Percentiles rank a stretch among this genome's conserved stretches.
These are phyloP conservation scores for Plasmodium gaboni DNA, from an alignment of 169 alveolate species.

Conservation along the genomic window DNA sequence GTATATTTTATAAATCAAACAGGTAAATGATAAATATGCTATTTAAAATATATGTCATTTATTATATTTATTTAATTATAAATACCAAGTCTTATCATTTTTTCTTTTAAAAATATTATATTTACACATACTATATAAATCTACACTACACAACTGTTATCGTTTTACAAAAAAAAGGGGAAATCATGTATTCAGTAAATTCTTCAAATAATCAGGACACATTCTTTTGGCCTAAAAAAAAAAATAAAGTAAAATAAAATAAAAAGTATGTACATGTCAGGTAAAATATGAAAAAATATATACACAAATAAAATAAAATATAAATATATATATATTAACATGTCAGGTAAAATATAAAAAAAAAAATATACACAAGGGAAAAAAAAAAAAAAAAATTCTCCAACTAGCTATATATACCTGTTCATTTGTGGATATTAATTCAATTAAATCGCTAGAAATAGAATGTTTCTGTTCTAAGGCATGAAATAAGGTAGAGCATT, in stretches of 20 bases:
- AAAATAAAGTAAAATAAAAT: constrained; percentile 5
- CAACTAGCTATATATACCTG: constrained; percentile 35
- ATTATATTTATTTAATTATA: too few species aligned
- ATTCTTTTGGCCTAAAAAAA: constrained; percentile 62
- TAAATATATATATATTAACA: neutral
- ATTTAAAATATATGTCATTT: too few species aligned
- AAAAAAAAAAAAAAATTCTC: neutral
- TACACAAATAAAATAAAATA: neutral
- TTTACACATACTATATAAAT: too few species aligned
- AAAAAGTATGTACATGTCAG: neutral
- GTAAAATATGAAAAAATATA: neutral
- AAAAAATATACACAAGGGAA: neutral
- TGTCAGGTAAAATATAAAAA: neutral
- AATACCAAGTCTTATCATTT: too few species aligned
- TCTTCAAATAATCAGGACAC: constrained; percentile 76
- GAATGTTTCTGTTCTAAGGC: constrained; percentile 63
- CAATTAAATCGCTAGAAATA: constrained; percentile 44
- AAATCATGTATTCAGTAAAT: constrained; percentile 44
- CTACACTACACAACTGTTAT: too few species aligned
- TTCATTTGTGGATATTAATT: constrained; percentile 65
- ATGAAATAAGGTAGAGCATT: constrained; percentile 47
- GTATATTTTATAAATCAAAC: too few species aligned
- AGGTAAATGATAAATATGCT: too few species aligned
- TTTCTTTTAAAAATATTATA: too few species aligned
- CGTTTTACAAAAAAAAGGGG: neutral